Conservation (phyloP, 2,329 filamentous ascomycete species). For the Penicillium palitans region DNA sequence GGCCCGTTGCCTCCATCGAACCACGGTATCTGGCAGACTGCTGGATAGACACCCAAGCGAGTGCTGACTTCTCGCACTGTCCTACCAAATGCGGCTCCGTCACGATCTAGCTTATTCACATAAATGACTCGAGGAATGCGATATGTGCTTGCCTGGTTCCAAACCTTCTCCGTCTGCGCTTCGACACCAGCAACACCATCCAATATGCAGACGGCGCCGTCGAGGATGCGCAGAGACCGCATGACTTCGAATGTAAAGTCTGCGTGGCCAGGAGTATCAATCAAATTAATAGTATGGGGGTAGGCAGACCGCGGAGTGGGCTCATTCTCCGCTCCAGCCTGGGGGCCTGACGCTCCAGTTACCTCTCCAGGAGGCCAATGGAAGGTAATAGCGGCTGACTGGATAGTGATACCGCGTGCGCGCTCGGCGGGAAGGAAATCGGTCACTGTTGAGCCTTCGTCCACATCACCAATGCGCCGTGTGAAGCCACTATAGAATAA, state of each 20-base stretch:
- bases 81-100: slow-evolving; percentile 76
- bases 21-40: slow-evolving; percentile 94
- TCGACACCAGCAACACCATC: slow-evolving; percentile 93
- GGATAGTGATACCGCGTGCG: slow-evolving; percentile 92
- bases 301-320: slow-evolving; percentile 52
- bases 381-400: slow-evolving; percentile 94
- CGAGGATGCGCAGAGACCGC: slow-evolving; percentile 81
- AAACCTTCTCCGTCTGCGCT: slow-evolving; percentile 95
- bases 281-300: slow-evolving; percentile 78
- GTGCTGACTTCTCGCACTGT: slow-evolving; percentile 84
- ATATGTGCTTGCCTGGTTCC: slow-evolving; percentile 84
- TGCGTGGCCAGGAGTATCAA: slow-evolving; percentile 94
- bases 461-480: slow-evolving; percentile 86
- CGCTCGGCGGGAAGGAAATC: slow-evolving; percentile 94
- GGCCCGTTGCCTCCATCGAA: slow-evolving; percentile 72
- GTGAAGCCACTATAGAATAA: slow-evolving; percentile 94
- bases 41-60: slow-evolving; percentile 77
- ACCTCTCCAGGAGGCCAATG: slow-evolving; percentile 69
- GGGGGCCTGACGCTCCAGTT: slow-evolving; percentile 18
- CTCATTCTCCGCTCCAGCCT: slow-evolving; percentile 38
- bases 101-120: slow-evolving; percentile 82
- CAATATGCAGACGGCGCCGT: slow-evolving; percentile 89
- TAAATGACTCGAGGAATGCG: slow-evolving; percentile 79
- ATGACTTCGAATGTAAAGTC: slow-evolving; percentile 98
- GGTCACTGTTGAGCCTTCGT: slow-evolving; percentile 94